A percentile compares a stretch with the other conserved stretches of the same genome.
Conservation (phyloP, 805 yeast genomes). For the Starmera pachycereana region DNA sequence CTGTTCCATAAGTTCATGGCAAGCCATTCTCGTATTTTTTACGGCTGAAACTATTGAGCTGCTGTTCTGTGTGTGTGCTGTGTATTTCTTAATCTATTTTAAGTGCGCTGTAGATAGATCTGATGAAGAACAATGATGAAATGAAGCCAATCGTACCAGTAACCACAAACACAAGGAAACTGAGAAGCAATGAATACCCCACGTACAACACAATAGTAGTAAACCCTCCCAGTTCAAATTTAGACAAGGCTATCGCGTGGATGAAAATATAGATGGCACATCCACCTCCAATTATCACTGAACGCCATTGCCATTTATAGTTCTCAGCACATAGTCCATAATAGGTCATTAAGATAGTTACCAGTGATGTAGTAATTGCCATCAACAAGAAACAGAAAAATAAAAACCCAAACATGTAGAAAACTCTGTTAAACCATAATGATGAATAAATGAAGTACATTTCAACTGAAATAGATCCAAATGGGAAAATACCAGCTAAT, state of each 20-base stretch:
- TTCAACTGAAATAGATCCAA: conserved; percentile 91
- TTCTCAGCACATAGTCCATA: conserved; percentile 83
- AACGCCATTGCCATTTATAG: conserved; percentile 97
- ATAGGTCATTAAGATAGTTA: conserved; percentile 72
- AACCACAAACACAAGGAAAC: conserved; percentile 61
- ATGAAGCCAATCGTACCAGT: conserved; percentile 87
- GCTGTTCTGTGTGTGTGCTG: background rate
- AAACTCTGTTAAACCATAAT: conserved; percentile 87
- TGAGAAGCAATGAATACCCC: conserved; percentile 72
- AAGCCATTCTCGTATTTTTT: too few relatives aligned
- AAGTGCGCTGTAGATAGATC: conserved; percentile 73
- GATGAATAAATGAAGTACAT: conserved; percentile 87
- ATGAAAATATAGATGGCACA: conserved; percentile 76
- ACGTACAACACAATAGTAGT: conserved; percentile 69
- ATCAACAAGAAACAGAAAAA: conserved; percentile 80
- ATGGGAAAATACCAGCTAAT: conserved; percentile 86
- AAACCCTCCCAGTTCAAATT: conserved; percentile 60
- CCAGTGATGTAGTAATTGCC: conserved; percentile 71
- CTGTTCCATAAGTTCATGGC: too few relatives aligned
- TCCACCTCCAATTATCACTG: conserved; percentile 80
- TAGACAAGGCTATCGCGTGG: conserved; percentile 70
- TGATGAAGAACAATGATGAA: conserved; percentile 61
- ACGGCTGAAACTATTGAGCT: too few relatives aligned
- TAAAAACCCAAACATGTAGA: conserved; percentile 95
- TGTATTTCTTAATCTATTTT: conserved; percentile 54